Evolutionary conservation across 1,284 basidiomycete species (phyloP).

Genomic region (Trametes sp.): DNA sequence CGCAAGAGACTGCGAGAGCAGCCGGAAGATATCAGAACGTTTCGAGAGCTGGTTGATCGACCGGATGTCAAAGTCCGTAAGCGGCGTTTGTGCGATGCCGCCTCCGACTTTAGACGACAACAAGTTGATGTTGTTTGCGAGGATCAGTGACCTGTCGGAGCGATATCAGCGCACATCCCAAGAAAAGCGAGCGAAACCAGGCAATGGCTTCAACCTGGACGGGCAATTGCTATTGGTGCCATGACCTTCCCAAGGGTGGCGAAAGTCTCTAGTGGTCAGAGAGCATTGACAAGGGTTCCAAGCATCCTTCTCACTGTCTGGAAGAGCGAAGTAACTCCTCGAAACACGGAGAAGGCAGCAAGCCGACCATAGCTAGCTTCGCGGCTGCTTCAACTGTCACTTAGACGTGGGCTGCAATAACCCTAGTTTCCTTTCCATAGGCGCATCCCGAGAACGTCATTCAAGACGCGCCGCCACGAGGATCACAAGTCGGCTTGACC

Average conservation of each 20-base stretch:
- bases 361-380: background rate
- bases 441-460: background rate
- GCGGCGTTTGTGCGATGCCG: slow-evolving; percentile 91
- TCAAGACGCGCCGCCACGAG: background rate
- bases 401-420: background rate
- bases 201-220: too few relatives aligned
- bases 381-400: background rate
- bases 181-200: too few relatives aligned
- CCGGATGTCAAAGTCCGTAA: slow-evolving; percentile 96
- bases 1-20: slow-evolving; percentile 94
- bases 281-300: background rate
- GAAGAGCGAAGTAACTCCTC: background rate
- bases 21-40: slow-evolving; percentile 84
- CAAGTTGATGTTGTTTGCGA: slow-evolving; percentile 97
- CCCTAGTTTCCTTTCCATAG: background rate
- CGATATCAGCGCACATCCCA: background rate
- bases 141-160: slow-evolving; percentile 80
- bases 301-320: background rate
- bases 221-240: background rate
- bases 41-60: slow-evolving; percentile 96
- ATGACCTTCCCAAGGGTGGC: background rate
- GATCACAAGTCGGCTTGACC: background rate
- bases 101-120: slow-evolving; percentile 96
- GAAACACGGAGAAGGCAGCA: background rate
- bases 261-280: background rate